Base-by-base conservation (phyloP, 2,329 filamentous ascomycete species). In the Ophiostoma himal-ulmi region DNA sequence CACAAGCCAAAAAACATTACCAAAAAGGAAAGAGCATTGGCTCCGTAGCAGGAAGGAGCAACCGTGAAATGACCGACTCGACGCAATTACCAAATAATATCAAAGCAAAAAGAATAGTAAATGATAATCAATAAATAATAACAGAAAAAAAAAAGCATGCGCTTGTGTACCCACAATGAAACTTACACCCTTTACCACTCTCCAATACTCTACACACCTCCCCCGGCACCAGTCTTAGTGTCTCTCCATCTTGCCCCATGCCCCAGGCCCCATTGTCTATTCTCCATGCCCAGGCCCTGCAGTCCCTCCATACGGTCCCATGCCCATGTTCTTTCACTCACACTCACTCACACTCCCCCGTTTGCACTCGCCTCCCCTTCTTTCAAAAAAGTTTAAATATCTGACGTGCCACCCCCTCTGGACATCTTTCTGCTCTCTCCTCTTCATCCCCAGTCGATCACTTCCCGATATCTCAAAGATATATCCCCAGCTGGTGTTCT, bases 331-430 rank as follows among this genome's bases (percentile, higher is more conserved):
- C 17, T 5, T 14, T 48, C 41, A 20, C 17, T 5, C 44, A 48
- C 14, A 48, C 14, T n/a, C 44, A 48, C 20, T 4, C 44, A 22
- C 44, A 14, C 39, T 57, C 67, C 48, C 30, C 65, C 60, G 69
- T 70, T 66, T 68, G 36, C n/a, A 62, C 37, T 39, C 20, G 14
- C 20, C 20, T 65, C 34, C 17, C 20, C 34, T 14, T 64, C 22
- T 36, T 57, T 17, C 39, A 39, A 68, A 68, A 65, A 68, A 71
- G 65, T 37, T 72, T 71, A 69, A 72, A 69, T 71, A 72, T 67
- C 69, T 36, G 67, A 64, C 70, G 68, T 70, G 66, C 66, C 70
- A 68, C 68, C 70, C 68, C 68, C 62, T 65, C 62, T 11, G 41
- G 17, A 36, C 30, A 34, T 37, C 30, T 69, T 64, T 44, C 39